A percentile compares a stretch with the other conserved stretches of the same genome.
These are phyloP conservation scores for Globisporangium polare DNA, from an alignment of 352 stramenopile species.

Conservation along the genomic window DNA sequence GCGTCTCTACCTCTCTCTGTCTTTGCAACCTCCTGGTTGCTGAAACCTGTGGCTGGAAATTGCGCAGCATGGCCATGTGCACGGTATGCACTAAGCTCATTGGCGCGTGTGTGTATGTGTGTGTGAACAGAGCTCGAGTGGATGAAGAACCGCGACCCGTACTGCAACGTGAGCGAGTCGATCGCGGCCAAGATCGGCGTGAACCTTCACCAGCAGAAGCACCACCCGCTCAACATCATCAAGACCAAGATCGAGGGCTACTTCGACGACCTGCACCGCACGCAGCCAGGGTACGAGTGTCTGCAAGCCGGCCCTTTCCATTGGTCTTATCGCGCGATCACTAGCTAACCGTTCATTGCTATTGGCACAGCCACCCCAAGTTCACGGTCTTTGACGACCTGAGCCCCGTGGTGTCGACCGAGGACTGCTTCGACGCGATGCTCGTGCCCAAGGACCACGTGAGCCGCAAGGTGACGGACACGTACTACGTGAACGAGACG, in stretches of 20 bases:
- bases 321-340: too few relatives aligned
- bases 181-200: slow-evolving; percentile 87
- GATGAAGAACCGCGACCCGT: slow-evolving; percentile 76
- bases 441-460: slow-evolving; percentile 90
- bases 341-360: too few relatives aligned
- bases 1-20: not conserved
- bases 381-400: slow-evolving; percentile 86
- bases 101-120: not conserved
- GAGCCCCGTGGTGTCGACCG: slow-evolving; percentile 79
- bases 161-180: slow-evolving; percentile 85
- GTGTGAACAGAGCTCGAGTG: slow-evolving; percentile 50
- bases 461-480: slow-evolving; percentile 82
- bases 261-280: slow-evolving; percentile 71
- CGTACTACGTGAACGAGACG: slow-evolving; percentile 86
- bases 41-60: slow-evolving; percentile 2
- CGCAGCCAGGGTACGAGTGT: slow-evolving; percentile 36
- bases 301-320: not conserved
- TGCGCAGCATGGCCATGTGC: not conserved
- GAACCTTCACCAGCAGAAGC: slow-evolving; percentile 79
- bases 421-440: slow-evolving; percentile 92
- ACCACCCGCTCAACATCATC: slow-evolving; percentile 92
- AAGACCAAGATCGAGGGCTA: slow-evolving; percentile 91
- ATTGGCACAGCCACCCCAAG: slow-evolving; percentile 47
- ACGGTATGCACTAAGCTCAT: not conserved
- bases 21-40: too few relatives aligned